Conservation (phyloP, 345 rosid genomes). For the Syzygium oleosum region DNA sequence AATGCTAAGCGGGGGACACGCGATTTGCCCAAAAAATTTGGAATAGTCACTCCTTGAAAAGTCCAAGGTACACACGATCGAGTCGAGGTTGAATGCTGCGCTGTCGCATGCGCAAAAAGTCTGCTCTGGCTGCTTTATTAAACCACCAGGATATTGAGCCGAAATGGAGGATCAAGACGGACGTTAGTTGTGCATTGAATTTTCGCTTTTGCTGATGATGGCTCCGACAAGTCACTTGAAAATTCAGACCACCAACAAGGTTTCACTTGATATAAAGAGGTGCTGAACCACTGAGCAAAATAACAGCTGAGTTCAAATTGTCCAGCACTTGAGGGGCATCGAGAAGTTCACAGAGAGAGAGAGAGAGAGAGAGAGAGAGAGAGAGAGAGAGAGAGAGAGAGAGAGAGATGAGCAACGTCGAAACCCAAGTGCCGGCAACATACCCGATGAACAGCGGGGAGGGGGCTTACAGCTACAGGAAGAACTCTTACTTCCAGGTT, state of each 20-base stretch:
- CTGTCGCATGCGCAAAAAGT: not conserved
- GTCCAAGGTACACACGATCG: not conserved
- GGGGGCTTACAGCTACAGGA: constrained; percentile 7
- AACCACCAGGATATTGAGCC: not conserved
- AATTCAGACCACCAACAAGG: not conserved
- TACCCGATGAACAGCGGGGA: constrained; percentile 12
- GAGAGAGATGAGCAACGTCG: not conserved
- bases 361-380: not conserved
- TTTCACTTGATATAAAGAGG: not conserved
- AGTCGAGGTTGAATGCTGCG: not conserved
- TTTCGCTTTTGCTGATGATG: not conserved
- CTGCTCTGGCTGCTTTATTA: not conserved
- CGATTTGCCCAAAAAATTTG: not conserved
- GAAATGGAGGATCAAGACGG: not conserved
- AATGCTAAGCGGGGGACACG: not conserved
- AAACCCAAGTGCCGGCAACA: not conserved
- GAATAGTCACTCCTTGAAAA: not conserved
- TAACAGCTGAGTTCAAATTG: not conserved
- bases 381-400: not conserved
- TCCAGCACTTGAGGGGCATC: not conserved
- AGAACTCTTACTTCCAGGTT: constrained; percentile 12
- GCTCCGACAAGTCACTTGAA: not conserved
- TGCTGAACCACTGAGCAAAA: not conserved
- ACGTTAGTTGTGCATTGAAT: not conserved
- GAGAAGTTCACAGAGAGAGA: not conserved